A percentile compares a stretch with the other conserved stretches of the same genome.
These are phyloP conservation scores for Patellaria atrata DNA, from an alignment of 495 filamentous ascomycete species.

Conservation along the genomic window DNA sequence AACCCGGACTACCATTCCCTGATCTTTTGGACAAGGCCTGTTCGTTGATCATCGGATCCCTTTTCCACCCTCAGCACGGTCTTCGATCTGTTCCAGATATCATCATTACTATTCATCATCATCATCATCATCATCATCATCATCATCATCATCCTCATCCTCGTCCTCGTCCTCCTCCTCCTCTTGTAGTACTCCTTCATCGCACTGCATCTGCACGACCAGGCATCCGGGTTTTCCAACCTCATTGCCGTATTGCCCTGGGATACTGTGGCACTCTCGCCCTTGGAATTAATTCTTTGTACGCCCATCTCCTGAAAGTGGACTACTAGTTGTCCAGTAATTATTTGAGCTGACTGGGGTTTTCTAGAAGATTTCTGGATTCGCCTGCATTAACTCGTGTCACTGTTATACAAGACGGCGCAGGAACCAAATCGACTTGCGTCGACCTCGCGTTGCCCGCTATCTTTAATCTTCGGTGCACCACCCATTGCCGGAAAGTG, in stretches of 20 bases:
- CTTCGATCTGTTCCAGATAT: conserved; percentile 11
- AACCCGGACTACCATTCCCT: too few relatives aligned
- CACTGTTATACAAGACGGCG: conserved; percentile 10
- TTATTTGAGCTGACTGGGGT: conserved; percentile 15
- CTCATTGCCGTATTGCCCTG: conserved; percentile 9
- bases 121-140: too few relatives aligned
- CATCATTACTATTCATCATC: conserved; percentile 16
- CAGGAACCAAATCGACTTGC: conserved; percentile 17
- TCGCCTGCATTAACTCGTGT: conserved; percentile 18
- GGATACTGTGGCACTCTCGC: conserved; percentile 10
- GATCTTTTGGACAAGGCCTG: too few relatives aligned
- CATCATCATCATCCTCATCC: too few relatives aligned
- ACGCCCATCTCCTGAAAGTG: conserved; percentile 16
- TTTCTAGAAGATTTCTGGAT: conserved; percentile 21
- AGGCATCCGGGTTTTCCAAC: conserved; percentile 19
- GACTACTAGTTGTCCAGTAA: conserved; percentile 16
- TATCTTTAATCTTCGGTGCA: conserved; percentile 6
- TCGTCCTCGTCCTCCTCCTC: too few relatives aligned
- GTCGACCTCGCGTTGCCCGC: conserved; percentile 4
- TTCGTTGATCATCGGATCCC: conserved; percentile 14
- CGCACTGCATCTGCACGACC: conserved; percentile 21
- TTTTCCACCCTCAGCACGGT: conserved; percentile 14
- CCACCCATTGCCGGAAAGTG: conserved; percentile 10
- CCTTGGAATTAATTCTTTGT: conserved; percentile 18
- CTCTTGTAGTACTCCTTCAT: conserved; percentile 15